Percentiles rank a stretch among this genome's conserved stretches.
phyloP scores from a whole-genome alignment of 106 monocot species.

The Vanilla planifolia region DNA sequence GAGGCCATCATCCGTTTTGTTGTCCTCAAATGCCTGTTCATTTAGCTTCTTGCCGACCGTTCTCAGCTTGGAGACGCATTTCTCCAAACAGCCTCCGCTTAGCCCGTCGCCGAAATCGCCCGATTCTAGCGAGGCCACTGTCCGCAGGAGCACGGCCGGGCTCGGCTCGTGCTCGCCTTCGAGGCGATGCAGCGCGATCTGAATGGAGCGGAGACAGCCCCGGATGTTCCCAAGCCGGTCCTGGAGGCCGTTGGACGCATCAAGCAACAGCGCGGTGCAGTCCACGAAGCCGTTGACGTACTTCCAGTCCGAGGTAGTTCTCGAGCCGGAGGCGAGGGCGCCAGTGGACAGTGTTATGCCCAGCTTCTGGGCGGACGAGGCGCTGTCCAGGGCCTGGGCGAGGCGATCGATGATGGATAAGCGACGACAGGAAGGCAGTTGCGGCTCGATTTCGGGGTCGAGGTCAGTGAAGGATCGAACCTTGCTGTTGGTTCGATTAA shows the following conservation, averaged over 20 bases:
- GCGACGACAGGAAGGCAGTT: too few species aligned
- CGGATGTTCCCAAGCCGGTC: not conserved
- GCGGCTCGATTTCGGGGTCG: too few species aligned
- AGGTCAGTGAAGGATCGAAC: too few species aligned
- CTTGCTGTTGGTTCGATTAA: too few species aligned
- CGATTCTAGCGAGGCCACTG: not conserved
- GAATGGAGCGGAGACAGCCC: not conserved
- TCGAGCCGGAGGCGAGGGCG: not conserved
- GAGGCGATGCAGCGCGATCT: not conserved
- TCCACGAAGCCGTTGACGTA: not conserved
- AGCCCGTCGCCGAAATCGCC: not conserved
- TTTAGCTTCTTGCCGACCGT: not conserved
- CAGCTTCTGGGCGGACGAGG: not conserved
- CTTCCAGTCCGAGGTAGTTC: not conserved
- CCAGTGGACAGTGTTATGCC: not conserved
- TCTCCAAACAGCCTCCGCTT: not conserved
- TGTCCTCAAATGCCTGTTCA: not conserved
- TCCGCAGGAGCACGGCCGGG: not conserved
- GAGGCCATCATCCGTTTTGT: not conserved
- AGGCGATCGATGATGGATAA: not conserved
- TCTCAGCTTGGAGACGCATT: not conserved
- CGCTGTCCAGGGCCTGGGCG: not conserved
- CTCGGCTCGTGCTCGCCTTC: constrained; percentile 5
- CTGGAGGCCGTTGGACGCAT: not conserved
- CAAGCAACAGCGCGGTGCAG: not conserved